Conservation (phyloP, 352 stramenopile species). For the Pythium vanterpoolii region DNA sequence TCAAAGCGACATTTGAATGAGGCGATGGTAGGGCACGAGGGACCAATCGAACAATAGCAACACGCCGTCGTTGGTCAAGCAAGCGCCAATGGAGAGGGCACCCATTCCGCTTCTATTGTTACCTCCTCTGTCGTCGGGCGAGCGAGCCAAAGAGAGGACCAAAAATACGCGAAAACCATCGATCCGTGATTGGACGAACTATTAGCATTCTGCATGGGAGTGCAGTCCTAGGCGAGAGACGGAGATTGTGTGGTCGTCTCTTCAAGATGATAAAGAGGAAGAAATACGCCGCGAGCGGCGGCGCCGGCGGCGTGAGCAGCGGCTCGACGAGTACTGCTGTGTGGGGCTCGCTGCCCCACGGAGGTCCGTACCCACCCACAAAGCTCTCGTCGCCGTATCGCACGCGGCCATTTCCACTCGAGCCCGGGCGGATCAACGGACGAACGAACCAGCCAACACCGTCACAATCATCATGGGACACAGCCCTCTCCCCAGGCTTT, state of each 20-base stretch:
- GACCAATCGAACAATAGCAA: constrained; percentile 12
- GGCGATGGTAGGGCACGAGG: no score
- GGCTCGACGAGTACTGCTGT: neutral
- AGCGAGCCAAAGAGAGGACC: neutral
- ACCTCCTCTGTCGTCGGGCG: neutral
- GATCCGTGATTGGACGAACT: neutral
- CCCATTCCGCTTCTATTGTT: constrained; percentile 1
- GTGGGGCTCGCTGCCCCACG: constrained; percentile 5
- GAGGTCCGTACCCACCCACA: neutral
- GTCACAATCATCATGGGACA: constrained; percentile 1
- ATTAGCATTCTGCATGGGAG: neutral
- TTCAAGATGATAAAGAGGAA: constrained; percentile 21
- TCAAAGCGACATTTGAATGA: constrained; percentile 84
- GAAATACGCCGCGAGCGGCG: constrained; percentile 8
- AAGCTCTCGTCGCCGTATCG: constrained; percentile 12
- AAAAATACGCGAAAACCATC: constrained; percentile 13
- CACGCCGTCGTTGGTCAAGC: neutral
- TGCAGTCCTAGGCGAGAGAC: neutral
- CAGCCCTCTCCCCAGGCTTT: constrained; percentile 1
- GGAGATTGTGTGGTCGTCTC: neutral
- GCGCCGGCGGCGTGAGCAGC: neutral
- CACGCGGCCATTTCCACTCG: constrained; percentile 9
- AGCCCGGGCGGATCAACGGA: neutral
- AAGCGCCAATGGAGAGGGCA: neutral
- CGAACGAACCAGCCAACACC: neutral